Evolutionary conservation across 2,329 filamentous ascomycete genomes (phyloP).

Genomic region (Rhynchosporium graminicola): DNA sequence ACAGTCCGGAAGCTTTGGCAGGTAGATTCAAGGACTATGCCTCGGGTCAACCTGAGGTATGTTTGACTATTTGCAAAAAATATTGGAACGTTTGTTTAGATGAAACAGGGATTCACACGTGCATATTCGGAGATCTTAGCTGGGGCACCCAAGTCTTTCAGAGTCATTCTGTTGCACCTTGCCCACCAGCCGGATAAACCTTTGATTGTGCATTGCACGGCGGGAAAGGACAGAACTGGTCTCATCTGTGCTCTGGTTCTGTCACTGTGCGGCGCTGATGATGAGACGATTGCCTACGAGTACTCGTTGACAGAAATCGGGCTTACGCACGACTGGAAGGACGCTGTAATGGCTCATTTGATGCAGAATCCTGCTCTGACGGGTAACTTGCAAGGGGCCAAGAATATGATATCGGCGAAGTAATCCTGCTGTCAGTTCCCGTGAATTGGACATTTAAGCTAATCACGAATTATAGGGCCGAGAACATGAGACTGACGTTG

Average conservation of each 20-base stretch:
- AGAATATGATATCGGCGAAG: constrained; percentile 47
- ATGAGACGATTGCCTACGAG: constrained; percentile 63
- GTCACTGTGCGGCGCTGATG: constrained; percentile 60
- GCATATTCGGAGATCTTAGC: constrained; percentile 65
- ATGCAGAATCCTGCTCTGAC: constrained; percentile 52
- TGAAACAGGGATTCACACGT: constrained; percentile 56
- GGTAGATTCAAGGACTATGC: constrained; percentile 62
- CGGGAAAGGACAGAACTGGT: constrained; percentile 77
- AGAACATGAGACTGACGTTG: constrained; percentile 53
- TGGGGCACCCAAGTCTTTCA: constrained; percentile 54
- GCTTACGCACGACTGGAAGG: constrained; percentile 51
- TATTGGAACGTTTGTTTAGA: constrained; percentile 17
- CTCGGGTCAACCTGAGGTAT: constrained; percentile 49
- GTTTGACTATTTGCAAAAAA: constrained; percentile 18
- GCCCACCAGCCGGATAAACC: constrained; percentile 46
- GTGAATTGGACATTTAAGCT: background rate
- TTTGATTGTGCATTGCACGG: constrained; percentile 71
- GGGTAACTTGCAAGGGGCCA: constrained; percentile 42
- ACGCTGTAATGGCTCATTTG: constrained; percentile 52
- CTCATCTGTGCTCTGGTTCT: constrained; percentile 68
- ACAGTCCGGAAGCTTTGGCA: constrained; percentile 63
- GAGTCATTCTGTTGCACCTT: constrained; percentile 49
- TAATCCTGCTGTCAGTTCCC: constrained; percentile 22
- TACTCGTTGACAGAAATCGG: constrained; percentile 68
- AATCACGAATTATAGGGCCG: constrained; percentile 39